A percentile compares a stretch with the other conserved stretches of the same genome.
Conservation (phyloP, 331 rosid species). For the Pyrus hybrid region DNA sequence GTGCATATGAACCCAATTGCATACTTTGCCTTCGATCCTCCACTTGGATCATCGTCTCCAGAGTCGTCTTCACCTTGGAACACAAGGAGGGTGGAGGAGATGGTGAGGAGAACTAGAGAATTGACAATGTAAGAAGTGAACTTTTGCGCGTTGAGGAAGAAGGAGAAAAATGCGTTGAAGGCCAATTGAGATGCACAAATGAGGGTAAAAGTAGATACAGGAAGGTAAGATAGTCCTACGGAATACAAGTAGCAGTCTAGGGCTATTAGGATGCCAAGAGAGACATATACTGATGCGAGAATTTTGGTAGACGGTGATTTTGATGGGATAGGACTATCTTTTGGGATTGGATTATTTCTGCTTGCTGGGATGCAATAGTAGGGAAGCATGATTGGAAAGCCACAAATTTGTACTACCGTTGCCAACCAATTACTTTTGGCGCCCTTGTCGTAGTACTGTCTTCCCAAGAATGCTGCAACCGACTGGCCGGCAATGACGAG, state of each 20-base stretch:
- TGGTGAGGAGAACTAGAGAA: slow-evolving; percentile 51
- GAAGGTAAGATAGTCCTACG: slow-evolving; percentile 43
- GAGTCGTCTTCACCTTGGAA: slow-evolving; percentile 38
- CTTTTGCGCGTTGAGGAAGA: slow-evolving; percentile 46
- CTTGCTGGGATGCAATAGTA: slow-evolving; percentile 26
- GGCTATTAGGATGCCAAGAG: slow-evolving; percentile 40
- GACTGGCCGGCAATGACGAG: slow-evolving; percentile 41
- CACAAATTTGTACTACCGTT: slow-evolving; percentile 37
- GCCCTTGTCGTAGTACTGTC: slow-evolving; percentile 40
- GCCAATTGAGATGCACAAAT: slow-evolving; percentile 47
- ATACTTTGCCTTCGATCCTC: slow-evolving; percentile 30
- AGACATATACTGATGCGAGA: slow-evolving; percentile 34
- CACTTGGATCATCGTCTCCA: slow-evolving; percentile 6
- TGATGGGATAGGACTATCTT: not conserved
- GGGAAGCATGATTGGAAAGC: slow-evolving; percentile 62
- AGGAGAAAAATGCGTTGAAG: slow-evolving; percentile 57
- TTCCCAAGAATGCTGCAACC: slow-evolving; percentile 35
- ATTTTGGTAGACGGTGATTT: slow-evolving; percentile 20
- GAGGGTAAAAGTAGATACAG: slow-evolving; percentile 52
- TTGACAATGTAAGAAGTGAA: slow-evolving; percentile 55
- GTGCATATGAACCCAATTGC: slow-evolving; percentile 45
- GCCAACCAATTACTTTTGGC: slow-evolving; percentile 70
- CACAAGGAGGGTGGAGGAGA: slow-evolving; percentile 55
- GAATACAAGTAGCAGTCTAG: slow-evolving; percentile 36
- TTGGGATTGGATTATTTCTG: slow-evolving; percentile 17